Percentiles rank a stretch among this genome's conserved stretches.
phyloP scores from a whole-genome alignment of 352 stramenopile genomes.

The Phytophthora vignae region DNA sequence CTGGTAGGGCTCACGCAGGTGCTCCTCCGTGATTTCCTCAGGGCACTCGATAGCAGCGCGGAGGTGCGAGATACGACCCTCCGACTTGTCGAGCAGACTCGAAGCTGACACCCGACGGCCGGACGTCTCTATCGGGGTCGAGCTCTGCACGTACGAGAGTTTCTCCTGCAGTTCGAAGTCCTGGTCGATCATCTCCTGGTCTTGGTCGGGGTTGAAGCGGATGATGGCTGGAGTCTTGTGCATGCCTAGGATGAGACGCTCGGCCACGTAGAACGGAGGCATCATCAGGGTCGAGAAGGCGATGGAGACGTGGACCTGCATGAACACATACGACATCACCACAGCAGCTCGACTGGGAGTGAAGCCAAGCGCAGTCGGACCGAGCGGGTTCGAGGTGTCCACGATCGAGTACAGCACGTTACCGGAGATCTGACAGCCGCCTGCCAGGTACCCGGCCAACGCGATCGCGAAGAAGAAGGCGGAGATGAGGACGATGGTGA shows the following conservation, averaged over 20 bases:
- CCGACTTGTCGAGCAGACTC: constrained; percentile 21
- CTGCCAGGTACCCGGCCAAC: constrained; percentile 15
- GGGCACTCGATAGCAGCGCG: constrained; percentile 18
- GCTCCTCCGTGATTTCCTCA: constrained; percentile 26
- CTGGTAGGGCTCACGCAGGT: constrained; percentile 42
- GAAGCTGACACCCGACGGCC: constrained; percentile 10
- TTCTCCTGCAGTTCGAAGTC: constrained; percentile 32
- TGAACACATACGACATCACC: constrained; percentile 55
- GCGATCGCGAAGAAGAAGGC: constrained; percentile 31
- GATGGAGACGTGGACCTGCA: constrained; percentile 54
- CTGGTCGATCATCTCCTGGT: constrained; percentile 25
- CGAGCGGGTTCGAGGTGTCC: constrained; percentile 21
- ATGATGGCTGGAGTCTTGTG: constrained; percentile 36
- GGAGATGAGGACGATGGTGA: constrained; percentile 20
- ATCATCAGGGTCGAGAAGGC: constrained; percentile 57
- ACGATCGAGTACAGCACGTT: constrained; percentile 28
- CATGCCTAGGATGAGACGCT: constrained; percentile 27
- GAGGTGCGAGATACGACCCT: constrained; percentile 25
- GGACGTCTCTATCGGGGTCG: constrained; percentile 8
- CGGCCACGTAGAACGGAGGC: constrained; percentile 52
- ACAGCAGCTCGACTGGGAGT: constrained; percentile 41
- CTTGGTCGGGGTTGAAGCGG: constrained; percentile 21
- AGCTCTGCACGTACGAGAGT: constrained; percentile 11
- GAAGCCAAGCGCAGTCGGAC: constrained; percentile 50
- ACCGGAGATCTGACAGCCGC: constrained; percentile 27